Evolutionary conservation across 163 green algal genomes (phyloP).

Genomic region (Scenedesmus sp.): DNA sequence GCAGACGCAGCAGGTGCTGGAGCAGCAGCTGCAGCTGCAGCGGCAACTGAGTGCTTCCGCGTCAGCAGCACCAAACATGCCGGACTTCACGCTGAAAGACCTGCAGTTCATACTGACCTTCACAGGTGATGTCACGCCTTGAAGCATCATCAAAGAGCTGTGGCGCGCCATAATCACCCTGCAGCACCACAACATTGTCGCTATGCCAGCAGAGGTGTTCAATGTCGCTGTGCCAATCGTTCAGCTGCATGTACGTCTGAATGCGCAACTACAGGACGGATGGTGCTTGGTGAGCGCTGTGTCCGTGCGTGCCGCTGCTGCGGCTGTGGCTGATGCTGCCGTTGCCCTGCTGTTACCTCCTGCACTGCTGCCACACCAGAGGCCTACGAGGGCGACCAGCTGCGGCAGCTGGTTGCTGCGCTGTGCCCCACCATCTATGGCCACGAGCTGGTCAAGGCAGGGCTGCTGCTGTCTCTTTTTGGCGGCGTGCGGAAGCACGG

Average conservation of each 20-base stretch:
- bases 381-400: slow-evolving; percentile 78
- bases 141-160: not conserved
- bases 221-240: too few relatives aligned
- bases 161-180: not conserved
- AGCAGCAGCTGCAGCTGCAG: slow-evolving; percentile 46
- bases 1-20: slow-evolving; percentile 29
- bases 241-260: too few relatives aligned
- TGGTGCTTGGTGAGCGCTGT: too few relatives aligned
- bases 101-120: slow-evolving; percentile 91
- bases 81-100: slow-evolving; percentile 80
- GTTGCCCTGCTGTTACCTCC: not conserved
- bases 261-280: too few relatives aligned
- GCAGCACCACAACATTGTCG: too few relatives aligned
- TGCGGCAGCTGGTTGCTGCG: slow-evolving; percentile 88
- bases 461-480: slow-evolving; percentile 89
- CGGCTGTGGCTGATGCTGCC: not conserved
- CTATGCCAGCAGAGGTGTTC: too few relatives aligned
- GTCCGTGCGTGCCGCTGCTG: too few relatives aligned
- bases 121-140: slow-evolving; percentile 62
- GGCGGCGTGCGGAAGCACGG: slow-evolving; percentile 86
- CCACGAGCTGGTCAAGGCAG: slow-evolving; percentile 94
- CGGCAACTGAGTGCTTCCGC: slow-evolving; percentile 2
- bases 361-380: slow-evolving; percentile 33
- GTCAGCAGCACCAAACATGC: slow-evolving; percentile 60
- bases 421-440: slow-evolving; percentile 95